Evolutionary conservation across 1,284 basidiomycete genomes (phyloP).

Genomic region (Baeospora myosura): DNA sequence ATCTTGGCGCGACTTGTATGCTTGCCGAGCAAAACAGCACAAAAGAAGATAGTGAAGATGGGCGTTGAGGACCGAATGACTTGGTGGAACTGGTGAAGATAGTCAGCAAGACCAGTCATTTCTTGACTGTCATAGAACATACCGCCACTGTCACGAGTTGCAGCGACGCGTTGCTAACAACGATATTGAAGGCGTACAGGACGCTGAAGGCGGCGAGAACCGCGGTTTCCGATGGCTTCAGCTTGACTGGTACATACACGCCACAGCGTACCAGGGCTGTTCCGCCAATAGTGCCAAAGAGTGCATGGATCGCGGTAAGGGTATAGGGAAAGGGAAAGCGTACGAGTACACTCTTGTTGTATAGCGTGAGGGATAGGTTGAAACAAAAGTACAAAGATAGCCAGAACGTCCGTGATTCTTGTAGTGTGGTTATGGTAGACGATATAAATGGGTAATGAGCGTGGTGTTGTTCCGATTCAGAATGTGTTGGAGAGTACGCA

Average conservation of each 20-base stretch:
- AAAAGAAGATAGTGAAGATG: conserved; percentile 80
- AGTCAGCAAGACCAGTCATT: background rate
- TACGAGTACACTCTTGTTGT: conserved; percentile 87
- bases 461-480: conserved; percentile 6
- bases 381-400: conserved; percentile 78
- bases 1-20: conserved; percentile 53
- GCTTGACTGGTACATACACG: conserved; percentile 53
- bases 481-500: conserved; percentile 10
- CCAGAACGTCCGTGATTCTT: conserved; percentile 42
- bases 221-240: conserved; percentile 50
- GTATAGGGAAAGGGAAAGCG: conserved; percentile 91
- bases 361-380: conserved; percentile 85
- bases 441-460: conserved; percentile 5
- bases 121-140: conserved; percentile 25
- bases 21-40: conserved; percentile 48
- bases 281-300: conserved; percentile 82
- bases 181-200: conserved; percentile 88
- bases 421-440: conserved; percentile 6
- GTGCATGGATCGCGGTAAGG: conserved; percentile 77
- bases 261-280: conserved; percentile 54
- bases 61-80: conserved; percentile 90
- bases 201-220: conserved; percentile 75
- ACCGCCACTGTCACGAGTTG: conserved; percentile 88
- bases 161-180: conserved; percentile 84
- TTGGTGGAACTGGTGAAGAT: conserved; percentile 73